phyloP scores from a whole-genome alignment of 306 rosid species.

The Medicago truncatula region DNA sequence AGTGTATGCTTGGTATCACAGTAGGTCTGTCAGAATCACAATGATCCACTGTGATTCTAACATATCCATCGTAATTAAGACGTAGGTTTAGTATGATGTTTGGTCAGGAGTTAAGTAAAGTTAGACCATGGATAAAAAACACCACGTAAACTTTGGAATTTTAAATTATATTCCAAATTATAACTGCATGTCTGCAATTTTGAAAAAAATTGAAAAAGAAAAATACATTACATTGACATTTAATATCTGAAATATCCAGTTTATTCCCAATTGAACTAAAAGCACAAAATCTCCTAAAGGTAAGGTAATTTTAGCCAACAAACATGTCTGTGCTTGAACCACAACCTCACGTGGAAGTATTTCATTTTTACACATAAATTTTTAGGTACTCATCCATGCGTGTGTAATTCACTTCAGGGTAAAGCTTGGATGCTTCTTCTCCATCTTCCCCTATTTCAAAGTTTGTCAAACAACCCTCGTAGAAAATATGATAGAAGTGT shows the following conservation, averaged over 20 bases:
- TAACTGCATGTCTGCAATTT: not conserved
- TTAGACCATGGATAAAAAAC: not conserved
- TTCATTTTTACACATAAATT: constrained; percentile 44
- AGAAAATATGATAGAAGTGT: constrained; percentile 77
- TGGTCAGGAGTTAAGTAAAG: too few species aligned
- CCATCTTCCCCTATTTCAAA: constrained; percentile 72
- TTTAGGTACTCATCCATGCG: constrained; percentile 74
- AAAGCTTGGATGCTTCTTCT: constrained; percentile 83
- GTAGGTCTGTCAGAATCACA: too few species aligned
- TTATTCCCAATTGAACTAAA: constrained; percentile 12
- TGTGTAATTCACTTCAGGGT: constrained; percentile 77
- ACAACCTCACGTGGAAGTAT: not conserved
- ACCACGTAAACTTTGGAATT: not conserved
- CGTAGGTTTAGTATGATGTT: too few species aligned
- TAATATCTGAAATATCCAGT: constrained; percentile 16
- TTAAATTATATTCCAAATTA: not conserved
- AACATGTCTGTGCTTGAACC: constrained; percentile 23
- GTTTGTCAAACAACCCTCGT: constrained; percentile 76
- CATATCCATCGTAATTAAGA: too few species aligned
- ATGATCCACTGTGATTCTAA: too few species aligned
- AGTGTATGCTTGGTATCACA: too few species aligned
- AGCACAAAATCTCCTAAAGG: constrained; percentile 34
- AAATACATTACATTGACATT: constrained; percentile 11
- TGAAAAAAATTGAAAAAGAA: not conserved
- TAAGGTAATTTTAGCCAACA: constrained; percentile 20